Conservation (phyloP, 2,329 filamentous ascomycete genomes). For the Colletotrichum costaricense region DNA sequence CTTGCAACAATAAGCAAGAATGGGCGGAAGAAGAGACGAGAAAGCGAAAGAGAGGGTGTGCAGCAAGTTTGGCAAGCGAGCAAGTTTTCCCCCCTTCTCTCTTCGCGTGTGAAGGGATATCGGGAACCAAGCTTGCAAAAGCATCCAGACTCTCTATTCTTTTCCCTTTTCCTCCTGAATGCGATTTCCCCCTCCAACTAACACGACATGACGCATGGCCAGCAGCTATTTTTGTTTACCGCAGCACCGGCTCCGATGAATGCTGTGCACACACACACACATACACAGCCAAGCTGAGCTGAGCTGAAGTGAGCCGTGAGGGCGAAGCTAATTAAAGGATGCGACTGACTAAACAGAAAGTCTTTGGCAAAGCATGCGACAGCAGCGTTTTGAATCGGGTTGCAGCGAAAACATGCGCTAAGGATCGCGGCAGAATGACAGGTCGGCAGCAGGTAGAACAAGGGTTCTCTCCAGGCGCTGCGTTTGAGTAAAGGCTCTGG, state of each 20-base stretch:
- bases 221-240: slow-evolving; percentile 13
- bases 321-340: neutral
- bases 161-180: neutral
- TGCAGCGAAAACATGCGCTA: slow-evolving; percentile 14
- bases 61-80: slow-evolving; percentile 8
- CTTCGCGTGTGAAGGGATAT: neutral
- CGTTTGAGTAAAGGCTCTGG: slow-evolving; percentile 16
- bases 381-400: slow-evolving; percentile 23
- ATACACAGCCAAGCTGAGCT: slow-evolving; percentile 10
- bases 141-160: neutral
- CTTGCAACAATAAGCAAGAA: slow-evolving; percentile 31
- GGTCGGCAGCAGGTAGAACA: slow-evolving; percentile 24
- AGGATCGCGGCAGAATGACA: slow-evolving; percentile 28
- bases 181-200: neutral
- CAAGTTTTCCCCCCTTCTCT: neutral
- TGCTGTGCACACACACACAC: neutral
- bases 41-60: neutral
- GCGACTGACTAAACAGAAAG: slow-evolving; percentile 12
- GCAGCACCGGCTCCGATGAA: neutral
- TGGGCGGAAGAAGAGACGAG: slow-evolving; percentile 1
- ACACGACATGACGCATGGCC: neutral
- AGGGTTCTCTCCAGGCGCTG: slow-evolving; percentile 2
- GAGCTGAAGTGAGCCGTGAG: neutral
- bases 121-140: slow-evolving; percentile 12
- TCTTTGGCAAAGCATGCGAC: slow-evolving; percentile 8